A percentile compares a stretch with the other conserved stretches of the same genome.
These are phyloP conservation scores for Pichia ethanolica DNA, from an alignment of 805 yeast species.

Conservation along the genomic window DNA sequence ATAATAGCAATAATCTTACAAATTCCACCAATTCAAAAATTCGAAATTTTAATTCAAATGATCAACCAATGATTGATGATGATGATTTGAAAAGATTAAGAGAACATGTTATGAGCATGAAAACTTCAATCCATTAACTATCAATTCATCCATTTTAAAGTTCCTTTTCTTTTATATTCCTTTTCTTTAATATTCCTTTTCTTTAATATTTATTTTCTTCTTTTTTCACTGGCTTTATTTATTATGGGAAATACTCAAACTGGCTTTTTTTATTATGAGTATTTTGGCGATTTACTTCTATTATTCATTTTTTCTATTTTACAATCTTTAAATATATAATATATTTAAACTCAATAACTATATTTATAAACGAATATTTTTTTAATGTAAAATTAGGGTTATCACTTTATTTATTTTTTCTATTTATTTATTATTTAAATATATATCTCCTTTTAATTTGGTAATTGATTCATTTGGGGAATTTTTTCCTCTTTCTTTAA, in stretches of 20 bases:
- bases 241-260: too few relatives aligned
- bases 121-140: conserved; percentile 15
- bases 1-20: not conserved
- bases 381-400: too few relatives aligned
- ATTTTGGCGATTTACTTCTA: too few relatives aligned
- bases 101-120: conserved; percentile 25
- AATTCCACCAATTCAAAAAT: not conserved
- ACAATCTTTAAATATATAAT: too few relatives aligned
- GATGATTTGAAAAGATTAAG: conserved; percentile 25
- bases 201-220: not conserved
- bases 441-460: not conserved
- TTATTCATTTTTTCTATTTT: too few relatives aligned
- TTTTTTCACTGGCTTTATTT: too few relatives aligned
- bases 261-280: too few relatives aligned
- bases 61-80: conserved; percentile 15
- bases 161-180: not conserved
- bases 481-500: conserved; percentile 16
- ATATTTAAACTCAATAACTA: too few relatives aligned
- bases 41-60: not conserved
- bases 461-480: conserved; percentile 12
- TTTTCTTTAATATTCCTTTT: not conserved
- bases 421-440: not conserved
- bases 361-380: too few relatives aligned
- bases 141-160: not conserved
- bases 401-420: not conserved